phyloP scores from a whole-genome alignment of 139 green algal genomes.

The Picochlorum sp. region DNA sequence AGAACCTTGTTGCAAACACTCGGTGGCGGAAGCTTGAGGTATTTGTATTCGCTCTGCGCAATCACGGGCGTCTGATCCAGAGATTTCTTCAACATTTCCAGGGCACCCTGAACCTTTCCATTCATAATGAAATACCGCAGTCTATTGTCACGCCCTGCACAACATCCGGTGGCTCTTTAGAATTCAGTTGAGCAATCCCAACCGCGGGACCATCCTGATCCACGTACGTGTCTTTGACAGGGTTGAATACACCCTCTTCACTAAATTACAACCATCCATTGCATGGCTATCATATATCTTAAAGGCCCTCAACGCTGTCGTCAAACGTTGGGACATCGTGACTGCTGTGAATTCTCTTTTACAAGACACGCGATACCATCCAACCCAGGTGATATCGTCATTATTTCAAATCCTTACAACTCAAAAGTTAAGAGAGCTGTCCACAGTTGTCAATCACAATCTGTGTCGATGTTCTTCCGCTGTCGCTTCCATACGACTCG shows the following conservation, averaged over 20 bases:
- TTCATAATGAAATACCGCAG: conserved; percentile 21
- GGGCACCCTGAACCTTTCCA: background rate
- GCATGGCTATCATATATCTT: no score
- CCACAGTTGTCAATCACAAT: conserved; percentile 66
- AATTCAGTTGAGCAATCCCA: background rate
- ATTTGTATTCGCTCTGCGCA: background rate
- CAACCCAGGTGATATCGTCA: no score
- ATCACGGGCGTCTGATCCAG: background rate
- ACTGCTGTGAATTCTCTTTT: no score
- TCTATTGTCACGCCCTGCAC: conserved; percentile 6
- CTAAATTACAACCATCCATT: no score
- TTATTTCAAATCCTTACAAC: background rate
- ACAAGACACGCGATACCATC: no score
- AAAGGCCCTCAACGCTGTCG: no score
- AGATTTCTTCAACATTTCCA: conserved; percentile 10
- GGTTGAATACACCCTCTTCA: background rate
- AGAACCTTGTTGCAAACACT: conserved; percentile 18
- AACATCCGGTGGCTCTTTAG: no score
- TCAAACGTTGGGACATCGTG: no score
- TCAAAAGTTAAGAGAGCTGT: conserved; percentile 35
- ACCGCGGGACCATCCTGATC: background rate
- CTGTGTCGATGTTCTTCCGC: conserved; percentile 37
- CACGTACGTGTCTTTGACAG: background rate
- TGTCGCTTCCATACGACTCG: conserved; percentile 39
- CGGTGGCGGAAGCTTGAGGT: conserved; percentile 7